Evolutionary conservation across 2,329 filamentous ascomycete species (phyloP).

Genomic region (Alternaria panax): DNA sequence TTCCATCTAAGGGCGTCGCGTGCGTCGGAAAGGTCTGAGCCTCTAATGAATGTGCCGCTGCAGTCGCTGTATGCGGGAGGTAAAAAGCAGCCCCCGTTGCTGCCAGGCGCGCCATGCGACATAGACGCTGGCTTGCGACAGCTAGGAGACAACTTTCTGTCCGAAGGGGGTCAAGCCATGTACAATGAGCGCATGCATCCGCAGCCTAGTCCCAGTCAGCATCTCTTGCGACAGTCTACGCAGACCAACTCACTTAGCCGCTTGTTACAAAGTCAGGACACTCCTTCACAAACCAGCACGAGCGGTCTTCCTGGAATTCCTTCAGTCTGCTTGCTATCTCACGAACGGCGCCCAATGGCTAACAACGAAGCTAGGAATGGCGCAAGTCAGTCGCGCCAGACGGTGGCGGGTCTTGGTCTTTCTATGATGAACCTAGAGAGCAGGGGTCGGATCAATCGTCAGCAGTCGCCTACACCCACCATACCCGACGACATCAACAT

Average conservation of each 20-base stretch:
- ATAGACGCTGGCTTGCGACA: constrained; percentile 17
- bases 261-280: constrained; percentile 30
- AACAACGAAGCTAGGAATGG: constrained; percentile 32
- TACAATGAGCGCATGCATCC: constrained; percentile 15
- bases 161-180: constrained; percentile 6
- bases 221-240: constrained; percentile 22
- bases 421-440: constrained; percentile 41
- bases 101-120: constrained; percentile 23
- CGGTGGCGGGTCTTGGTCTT: constrained; percentile 42
- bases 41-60: constrained; percentile 15
- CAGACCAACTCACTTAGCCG: constrained; percentile 29
- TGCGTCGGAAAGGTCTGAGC: constrained; percentile 22
- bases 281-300: constrained; percentile 41
- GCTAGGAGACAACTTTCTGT: constrained; percentile 1
- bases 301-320: constrained; percentile 48
- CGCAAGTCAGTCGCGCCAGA: constrained; percentile 30
- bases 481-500: constrained; percentile 36
- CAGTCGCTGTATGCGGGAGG: constrained; percentile 17
- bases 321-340: constrained; percentile 48
- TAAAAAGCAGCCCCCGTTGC: constrained; percentile 24
- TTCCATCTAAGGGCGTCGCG: constrained; percentile 55
- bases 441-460: constrained; percentile 31
- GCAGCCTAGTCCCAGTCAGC: constrained; percentile 23
- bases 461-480: constrained; percentile 43
- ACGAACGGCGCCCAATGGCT: constrained; percentile 40